These are phyloP conservation scores for Myxozyma udenii DNA, from an alignment of 805 yeast genomes.

Conservation along the genomic window DNA sequence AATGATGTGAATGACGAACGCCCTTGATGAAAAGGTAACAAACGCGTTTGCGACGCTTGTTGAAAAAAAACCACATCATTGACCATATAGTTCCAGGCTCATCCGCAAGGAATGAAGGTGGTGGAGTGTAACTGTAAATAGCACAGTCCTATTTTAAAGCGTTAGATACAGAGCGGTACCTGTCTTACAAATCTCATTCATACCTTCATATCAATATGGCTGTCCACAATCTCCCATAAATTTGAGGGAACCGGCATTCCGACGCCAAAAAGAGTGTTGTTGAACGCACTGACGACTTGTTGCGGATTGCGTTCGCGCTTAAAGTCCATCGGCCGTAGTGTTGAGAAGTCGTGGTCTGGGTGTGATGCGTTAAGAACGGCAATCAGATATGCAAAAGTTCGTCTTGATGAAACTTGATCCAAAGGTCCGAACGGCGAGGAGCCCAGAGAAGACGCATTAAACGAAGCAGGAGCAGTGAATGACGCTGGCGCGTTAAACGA, in stretches of 20 bases:
- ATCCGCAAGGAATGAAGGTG: slow-evolving; percentile 64
- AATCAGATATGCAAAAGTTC: slow-evolving; percentile 84
- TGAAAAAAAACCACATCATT: slow-evolving; percentile 85
- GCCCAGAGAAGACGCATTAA: slow-evolving; percentile 27
- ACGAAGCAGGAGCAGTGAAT: slow-evolving; percentile 28
- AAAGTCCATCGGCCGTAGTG: slow-evolving; percentile 76
- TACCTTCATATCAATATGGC: slow-evolving; percentile 72
- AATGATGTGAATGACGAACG: slow-evolving; percentile 42
- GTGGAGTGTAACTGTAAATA: slow-evolving; percentile 38
- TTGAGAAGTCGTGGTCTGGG: slow-evolving; percentile 93
- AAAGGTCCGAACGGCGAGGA: slow-evolving; percentile 85
- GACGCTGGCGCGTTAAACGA: slow-evolving; percentile 9
- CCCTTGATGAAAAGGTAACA: slow-evolving; percentile 76
- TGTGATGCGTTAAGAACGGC: slow-evolving; percentile 87
- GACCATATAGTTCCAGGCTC: slow-evolving; percentile 65
- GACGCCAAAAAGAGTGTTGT: slow-evolving; percentile 68
- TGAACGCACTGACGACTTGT: slow-evolving; percentile 59
- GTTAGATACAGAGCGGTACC: neutral
- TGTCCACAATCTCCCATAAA: slow-evolving; percentile 86
- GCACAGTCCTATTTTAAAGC: slow-evolving; percentile 18
- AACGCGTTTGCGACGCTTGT: slow-evolving; percentile 87
- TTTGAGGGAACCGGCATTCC: slow-evolving; percentile 55
- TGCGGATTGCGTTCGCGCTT: slow-evolving; percentile 45
- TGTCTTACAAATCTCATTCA: slow-evolving; percentile 24
- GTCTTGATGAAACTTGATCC: slow-evolving; percentile 77